These are phyloP conservation scores for Fusarium sp. DNA, from an alignment of 2,329 filamentous ascomycete species.

Conservation along the genomic window DNA sequence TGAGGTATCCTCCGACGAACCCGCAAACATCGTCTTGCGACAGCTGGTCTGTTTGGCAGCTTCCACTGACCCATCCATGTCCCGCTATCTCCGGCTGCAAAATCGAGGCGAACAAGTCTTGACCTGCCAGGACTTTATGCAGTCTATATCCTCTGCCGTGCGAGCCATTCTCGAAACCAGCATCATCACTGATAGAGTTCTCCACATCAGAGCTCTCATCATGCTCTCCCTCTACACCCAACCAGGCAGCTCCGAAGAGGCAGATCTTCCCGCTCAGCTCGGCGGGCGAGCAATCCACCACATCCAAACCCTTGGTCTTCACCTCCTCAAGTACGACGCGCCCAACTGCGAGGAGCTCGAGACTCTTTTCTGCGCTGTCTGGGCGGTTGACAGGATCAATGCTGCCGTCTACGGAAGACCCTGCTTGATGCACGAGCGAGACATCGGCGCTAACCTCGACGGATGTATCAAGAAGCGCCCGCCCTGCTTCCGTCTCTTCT, in stretches of 20 bases:
- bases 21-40: slow-evolving; percentile 58
- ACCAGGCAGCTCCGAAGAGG: slow-evolving; percentile 63
- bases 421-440: slow-evolving; percentile 68
- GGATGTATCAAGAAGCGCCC: slow-evolving; percentile 62
- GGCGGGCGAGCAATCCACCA: slow-evolving; percentile 67
- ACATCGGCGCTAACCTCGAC: slow-evolving; percentile 65
- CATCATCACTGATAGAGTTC: slow-evolving; percentile 64
- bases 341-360: slow-evolving; percentile 57
- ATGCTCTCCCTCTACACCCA: slow-evolving; percentile 70
- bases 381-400: slow-evolving; percentile 70
- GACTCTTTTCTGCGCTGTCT: slow-evolving; percentile 67
- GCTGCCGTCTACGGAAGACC: slow-evolving; percentile 70
- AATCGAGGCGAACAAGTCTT: slow-evolving; percentile 54
- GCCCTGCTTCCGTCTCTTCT: slow-evolving; percentile 66
- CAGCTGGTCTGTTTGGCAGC: slow-evolving; percentile 68
- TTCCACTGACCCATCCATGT: slow-evolving; percentile 60
- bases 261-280: slow-evolving; percentile 64
- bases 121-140: slow-evolving; percentile 60
- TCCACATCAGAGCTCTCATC: slow-evolving; percentile 64
- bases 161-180: slow-evolving; percentile 63
- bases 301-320: slow-evolving; percentile 65
- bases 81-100: slow-evolving; percentile 57
- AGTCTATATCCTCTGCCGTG: slow-evolving; percentile 60
- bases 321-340: slow-evolving; percentile 58
- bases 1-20: slow-evolving; percentile 45